These are phyloP conservation scores for Blastobotrys terrestris DNA, from an alignment of 805 yeast genomes.

Conservation along the genomic window DNA sequence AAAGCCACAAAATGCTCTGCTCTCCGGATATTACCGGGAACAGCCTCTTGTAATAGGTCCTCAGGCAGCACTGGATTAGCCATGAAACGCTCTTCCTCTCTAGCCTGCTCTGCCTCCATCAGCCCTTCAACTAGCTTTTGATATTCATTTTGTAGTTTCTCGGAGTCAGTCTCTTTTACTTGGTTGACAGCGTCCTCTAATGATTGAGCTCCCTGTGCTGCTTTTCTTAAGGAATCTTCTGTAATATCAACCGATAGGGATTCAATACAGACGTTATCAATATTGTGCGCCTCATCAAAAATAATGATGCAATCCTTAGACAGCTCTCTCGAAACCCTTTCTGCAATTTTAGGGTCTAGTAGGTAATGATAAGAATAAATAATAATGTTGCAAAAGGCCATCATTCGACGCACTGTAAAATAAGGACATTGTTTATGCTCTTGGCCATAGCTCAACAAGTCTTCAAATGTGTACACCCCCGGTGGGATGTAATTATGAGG, in stretches of 20 bases:
- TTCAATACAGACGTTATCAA: conserved; percentile 97
- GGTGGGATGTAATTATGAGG: conserved; percentile 85
- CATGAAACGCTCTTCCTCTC: conserved; percentile 63
- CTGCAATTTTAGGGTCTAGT: conserved; percentile 95
- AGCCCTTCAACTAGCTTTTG: conserved; percentile 86
- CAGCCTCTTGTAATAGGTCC: conserved; percentile 83
- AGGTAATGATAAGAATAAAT: conserved; percentile 96
- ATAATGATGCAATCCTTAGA: conserved; percentile 91
- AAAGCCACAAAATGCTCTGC: conserved; percentile 97
- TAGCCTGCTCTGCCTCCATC: conserved; percentile 66
- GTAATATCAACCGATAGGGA: conserved; percentile 87
- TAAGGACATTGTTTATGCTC: conserved; percentile 85
- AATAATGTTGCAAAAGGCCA: conserved; percentile 80
- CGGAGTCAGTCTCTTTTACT: conserved; percentile 76
- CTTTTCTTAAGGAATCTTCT: conserved; percentile 79
- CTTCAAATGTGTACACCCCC: conserved; percentile 93
- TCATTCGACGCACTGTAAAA: conserved; percentile 97
- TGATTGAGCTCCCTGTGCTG: conserved; percentile 79
- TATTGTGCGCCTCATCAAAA: conserved; percentile 98
- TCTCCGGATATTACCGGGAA: conserved; percentile 94
- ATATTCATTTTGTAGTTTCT: conserved; percentile 82
- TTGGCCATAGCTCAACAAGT: conserved; percentile 69
- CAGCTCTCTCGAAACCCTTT: conserved; percentile 85
- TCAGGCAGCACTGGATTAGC: conserved; percentile 81
- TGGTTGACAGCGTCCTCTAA: conserved; percentile 77